Evolutionary conservation across 78 protist genomes (phyloP), one percentile per base, ranked within the genome.

Genomic region (Dictyostelium intermedium): DNA sequence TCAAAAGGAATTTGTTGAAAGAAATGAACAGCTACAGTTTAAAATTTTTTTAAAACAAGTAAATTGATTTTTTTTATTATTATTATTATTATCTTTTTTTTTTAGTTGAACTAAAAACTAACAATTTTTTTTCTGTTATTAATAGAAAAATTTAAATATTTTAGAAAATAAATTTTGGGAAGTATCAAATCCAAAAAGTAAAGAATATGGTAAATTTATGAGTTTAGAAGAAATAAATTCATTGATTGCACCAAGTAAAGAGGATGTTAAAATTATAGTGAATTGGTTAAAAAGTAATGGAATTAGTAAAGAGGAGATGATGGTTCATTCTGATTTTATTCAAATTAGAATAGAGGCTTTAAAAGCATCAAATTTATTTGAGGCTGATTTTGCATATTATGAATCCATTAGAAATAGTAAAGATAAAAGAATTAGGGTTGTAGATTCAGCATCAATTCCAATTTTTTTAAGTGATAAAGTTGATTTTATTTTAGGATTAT

Each of bases 401-500:
- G 7, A 23, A 35, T 82, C 83, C 16, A 14, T 30, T 8, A 30
- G 30, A 63, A 81, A 84, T 77, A 79, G 70, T 25, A 5, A 4
- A 5, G 32, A 61, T 8, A 5, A 10, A 18, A 82, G 87, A 86
- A 50, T 50, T 45, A 35, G 97, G n/a, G 39, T 87, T 5, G 35
- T 61, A 18, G 95, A 87, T 9, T 25, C 25, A 23, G 91, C 84
- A 16, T 77, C 50, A 18, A 37, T 95, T 11, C 97, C 97, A 34
- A 6, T 1, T 11, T 39, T 16, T 10, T 5, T 91, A 32, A 8
- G 27, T 11, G 53, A 78, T 4, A 91, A 91, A 25, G 25, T 95
- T 61, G 95, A 95, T 60, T 91, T 95, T 25, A 9, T 95, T 5
- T 47, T 66, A 5, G 97, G 97, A 60, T 7, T 91, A 77, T 78